Conservation (phyloP, 768 basidiomycete genomes). For the Boletus coccyginus region DNA sequence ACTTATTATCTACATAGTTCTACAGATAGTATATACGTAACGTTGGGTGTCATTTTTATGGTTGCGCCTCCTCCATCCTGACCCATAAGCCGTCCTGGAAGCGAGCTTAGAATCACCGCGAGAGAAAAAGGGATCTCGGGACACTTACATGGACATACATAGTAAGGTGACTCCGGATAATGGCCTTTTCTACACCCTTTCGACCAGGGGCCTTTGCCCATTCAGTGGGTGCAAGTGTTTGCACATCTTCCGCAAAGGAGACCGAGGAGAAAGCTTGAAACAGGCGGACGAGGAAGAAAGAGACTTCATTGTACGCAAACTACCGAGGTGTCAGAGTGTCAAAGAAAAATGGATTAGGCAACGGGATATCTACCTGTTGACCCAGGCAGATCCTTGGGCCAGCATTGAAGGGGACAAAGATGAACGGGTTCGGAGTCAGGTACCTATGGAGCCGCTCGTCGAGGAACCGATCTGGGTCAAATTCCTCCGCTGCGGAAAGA, state of each 20-base stretch:
- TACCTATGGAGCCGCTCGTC: slow-evolving; percentile 58
- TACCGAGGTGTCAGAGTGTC: slow-evolving; percentile 17
- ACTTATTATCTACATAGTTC: too few species aligned
- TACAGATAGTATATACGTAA: too few species aligned
- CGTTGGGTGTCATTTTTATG: too few species aligned
- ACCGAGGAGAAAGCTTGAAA: slow-evolving; percentile 53
- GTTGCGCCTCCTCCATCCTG: slow-evolving; percentile 21
- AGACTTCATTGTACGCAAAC: slow-evolving; percentile 67
- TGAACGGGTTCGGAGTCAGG: slow-evolving; percentile 52
- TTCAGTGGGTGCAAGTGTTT: slow-evolving; percentile 42
- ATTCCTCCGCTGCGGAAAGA: slow-evolving; percentile 43
- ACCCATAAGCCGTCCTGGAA: slow-evolving; percentile 27
- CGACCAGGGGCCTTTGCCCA: slow-evolving; percentile 38
- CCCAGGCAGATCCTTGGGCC: slow-evolving; percentile 39
- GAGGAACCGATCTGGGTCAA: slow-evolving; percentile 68
- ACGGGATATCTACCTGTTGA: slow-evolving; percentile 28
- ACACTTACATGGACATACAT: slow-evolving; percentile 45
- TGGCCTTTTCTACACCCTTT: slow-evolving; percentile 46
- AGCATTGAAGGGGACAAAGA: slow-evolving; percentile 43
- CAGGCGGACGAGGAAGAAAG: slow-evolving; percentile 60
- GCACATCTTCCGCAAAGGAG: slow-evolving; percentile 43
- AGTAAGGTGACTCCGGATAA: slow-evolving; percentile 50
- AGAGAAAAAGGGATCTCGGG: background rate
- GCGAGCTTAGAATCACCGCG: background rate
- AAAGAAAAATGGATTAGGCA: background rate